Evolutionary conservation across 2,329 filamentous ascomycete species (phyloP).

Genomic region (Mariannaea sp.): DNA sequence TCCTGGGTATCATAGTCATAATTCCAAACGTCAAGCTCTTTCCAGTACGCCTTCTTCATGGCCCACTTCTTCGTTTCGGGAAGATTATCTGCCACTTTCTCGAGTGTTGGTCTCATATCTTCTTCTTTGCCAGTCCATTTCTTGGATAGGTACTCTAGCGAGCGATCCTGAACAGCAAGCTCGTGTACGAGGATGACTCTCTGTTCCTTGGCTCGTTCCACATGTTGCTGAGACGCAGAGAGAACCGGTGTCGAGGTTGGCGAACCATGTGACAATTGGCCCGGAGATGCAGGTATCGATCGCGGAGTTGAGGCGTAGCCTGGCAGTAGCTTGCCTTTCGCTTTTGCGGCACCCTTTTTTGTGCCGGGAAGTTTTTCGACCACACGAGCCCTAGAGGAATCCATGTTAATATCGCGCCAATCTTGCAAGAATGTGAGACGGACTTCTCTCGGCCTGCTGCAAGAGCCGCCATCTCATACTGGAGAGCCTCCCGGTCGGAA

Average conservation of each 20-base stretch:
- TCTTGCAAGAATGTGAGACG: slow-evolving; percentile 26
- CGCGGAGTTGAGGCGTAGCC: slow-evolving; percentile 45
- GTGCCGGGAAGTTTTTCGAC: slow-evolving; percentile 42
- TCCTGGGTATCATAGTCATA: slow-evolving; percentile 60
- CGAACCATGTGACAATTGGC: slow-evolving; percentile 58
- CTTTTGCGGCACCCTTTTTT: slow-evolving; percentile 43
- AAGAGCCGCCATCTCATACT: slow-evolving; percentile 47
- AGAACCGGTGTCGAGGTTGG: slow-evolving; percentile 56
- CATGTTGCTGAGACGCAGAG: slow-evolving; percentile 55
- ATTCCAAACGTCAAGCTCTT: slow-evolving; percentile 67
- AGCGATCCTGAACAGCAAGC: slow-evolving; percentile 59
- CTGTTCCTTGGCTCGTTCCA: slow-evolving; percentile 59
- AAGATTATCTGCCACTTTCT: slow-evolving; percentile 63
- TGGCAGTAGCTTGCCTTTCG: slow-evolving; percentile 51
- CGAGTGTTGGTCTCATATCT: slow-evolving; percentile 59
- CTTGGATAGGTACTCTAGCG: slow-evolving; percentile 53
- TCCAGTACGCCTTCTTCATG: slow-evolving; percentile 63
- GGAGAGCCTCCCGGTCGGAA: slow-evolving; percentile 56
- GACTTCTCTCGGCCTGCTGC: slow-evolving; percentile 46
- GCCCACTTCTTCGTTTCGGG: slow-evolving; percentile 56
- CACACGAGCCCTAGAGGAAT: slow-evolving; percentile 39
- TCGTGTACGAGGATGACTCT: slow-evolving; percentile 63
- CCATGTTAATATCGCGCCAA: slow-evolving; percentile 36
- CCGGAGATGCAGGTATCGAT: slow-evolving; percentile 59
- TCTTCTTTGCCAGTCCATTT: slow-evolving; percentile 57